Base-by-base conservation (phyloP, 345 rosid genomes). In the Euphorbia tirucalli region DNA sequence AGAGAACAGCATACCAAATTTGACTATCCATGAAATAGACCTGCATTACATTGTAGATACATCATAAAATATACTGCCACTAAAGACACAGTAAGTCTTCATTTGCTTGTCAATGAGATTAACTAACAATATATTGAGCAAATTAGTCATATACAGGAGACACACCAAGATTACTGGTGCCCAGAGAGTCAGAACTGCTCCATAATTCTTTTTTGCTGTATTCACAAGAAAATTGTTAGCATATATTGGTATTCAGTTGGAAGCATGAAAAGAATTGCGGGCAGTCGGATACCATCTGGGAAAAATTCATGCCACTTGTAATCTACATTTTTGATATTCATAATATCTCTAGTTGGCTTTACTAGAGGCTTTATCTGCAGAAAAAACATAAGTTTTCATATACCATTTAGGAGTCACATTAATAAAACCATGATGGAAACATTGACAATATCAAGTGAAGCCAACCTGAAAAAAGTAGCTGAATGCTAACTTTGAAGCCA, bases 21-120 rank as follows among this genome's bases (percentile, higher is more conserved):
- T 94, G 98, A 65, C 95, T 85, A 82, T 94, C 98, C 97, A 93
- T 87, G 62, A 93, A 93, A 73, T 93, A 93, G 54, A 93, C 88
- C 97, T 93, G 85, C 82, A 78, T 55, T 24, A 64, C 69, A 83
- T 39, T 52, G 56, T 28, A 67, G 73, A 73, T 62, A 66, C 59
- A 65, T 71, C 35, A 76, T 46, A 32, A n/a, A 18, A 37, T 28
- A 18, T 14, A 60, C 56, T 32, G 57, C 39, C 66, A 60, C 35
- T 50, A 61, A 62, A 37, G 41, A 16, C 19, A 11, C 6, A 56
- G 30, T 21, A 71, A 31, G 8, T 62, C 25, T 50, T 39, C 16
- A 52, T 2, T 15, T 14, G 50, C 19, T 15, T 52, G 55, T 31
- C 5, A n/a, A 14, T 7, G 15, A 55, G 25, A 71, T 39, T 43